Evolutionary conservation across 1,139 yeast genomes (phyloP), one percentile per base, ranked within the genome.

Genomic region (Geotrichum carabidarum): DNA sequence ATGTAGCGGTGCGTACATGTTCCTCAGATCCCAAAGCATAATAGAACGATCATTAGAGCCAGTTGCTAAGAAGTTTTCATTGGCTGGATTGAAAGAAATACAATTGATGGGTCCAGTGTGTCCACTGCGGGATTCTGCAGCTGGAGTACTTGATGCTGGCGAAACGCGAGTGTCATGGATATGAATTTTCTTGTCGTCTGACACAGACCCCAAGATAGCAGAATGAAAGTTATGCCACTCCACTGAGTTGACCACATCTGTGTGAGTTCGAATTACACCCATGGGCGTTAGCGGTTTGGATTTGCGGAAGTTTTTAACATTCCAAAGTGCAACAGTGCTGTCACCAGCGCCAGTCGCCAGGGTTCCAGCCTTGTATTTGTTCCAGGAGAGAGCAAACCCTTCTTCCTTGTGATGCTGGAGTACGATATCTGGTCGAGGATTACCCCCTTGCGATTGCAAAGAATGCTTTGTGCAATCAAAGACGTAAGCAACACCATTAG

Each of bases 331-430:
- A 53, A 87, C 79, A 37, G 80, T 80, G 9, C 78, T 69, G 68
- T 87, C 95, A 60, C 82, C 84, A 1, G 88, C 79, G 1, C 90
- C 88, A 1, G 90, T 78, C 31, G 84, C 72, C 45, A 89, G 75
- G 67, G 59, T 61, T 57, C 53, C 60, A 5, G 55, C 49, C 7
- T 60, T 57, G n/a, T 50, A 48, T 4, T 65, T 63, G 55, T 73
- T 72, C 95, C 95, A 88, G 57, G 84, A 84, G 51, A 88, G 72
- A 0, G 87, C 87, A 65, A 78, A 82, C 0, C 94, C 95, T 62
- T 84, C 87, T 50, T 73, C 75, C 12, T 76, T 73, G 67, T 87
- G 95, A 61, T 76, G 81, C 57, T 78, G 77, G 56, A 84, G 77
- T 7, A 71, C 57, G 40, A 65, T 61, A 37, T 61, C 67, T 5